Evolutionary conservation across 208 protist genomes (phyloP), one percentile per base, ranked within the genome.

Genomic region (Leishmania mexicana): DNA sequence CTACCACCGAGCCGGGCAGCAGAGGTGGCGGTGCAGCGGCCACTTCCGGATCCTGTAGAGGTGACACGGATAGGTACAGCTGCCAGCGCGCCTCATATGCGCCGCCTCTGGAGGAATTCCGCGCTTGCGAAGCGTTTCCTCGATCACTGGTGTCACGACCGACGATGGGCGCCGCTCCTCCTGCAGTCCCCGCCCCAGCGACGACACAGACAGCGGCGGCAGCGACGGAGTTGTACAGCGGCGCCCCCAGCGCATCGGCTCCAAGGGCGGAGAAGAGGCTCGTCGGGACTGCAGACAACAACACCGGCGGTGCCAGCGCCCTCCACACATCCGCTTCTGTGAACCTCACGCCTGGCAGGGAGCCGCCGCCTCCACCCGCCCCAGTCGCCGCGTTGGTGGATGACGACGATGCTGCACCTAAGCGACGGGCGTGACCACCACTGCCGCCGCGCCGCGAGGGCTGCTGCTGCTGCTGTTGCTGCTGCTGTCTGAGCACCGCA

Each of bases 191-290:
- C 45, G 73, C 45, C 74, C 45, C 70, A 11, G 42, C 5, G 42
- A 81, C 82, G 57, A 73, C 31, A 40, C 68, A 42, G 81, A 90
- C 83, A 67, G 88, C 87, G 60, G 92, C 85, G 74, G 87, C 90
- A 21, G 93, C 85, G 35, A 97, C 92, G 75, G 87, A 88, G 84
- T 97, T 97, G 76, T 89, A 87, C 21, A 83, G 82, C 58, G 94
- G 90, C 19, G 92, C 89, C n/a, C 87, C 87, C n/a, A 97, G 84
- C 53, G 80, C 75, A 42, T 89, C 85, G 3, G 89, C 83, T 3
- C 78, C 78, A 38, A 87, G 28, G 4, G 80, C 80, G n/a, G 86
- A 85, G 62, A 92, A 82, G 65, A 95, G 76, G 47, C 87, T 78
- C 0, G 78, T 47, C 5, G 91, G 90, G 21, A 94, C 60, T 21